Evolutionary conservation across 495 filamentous ascomycete species (phyloP).

Genomic region (Lasiosphaeria miniovina): DNA sequence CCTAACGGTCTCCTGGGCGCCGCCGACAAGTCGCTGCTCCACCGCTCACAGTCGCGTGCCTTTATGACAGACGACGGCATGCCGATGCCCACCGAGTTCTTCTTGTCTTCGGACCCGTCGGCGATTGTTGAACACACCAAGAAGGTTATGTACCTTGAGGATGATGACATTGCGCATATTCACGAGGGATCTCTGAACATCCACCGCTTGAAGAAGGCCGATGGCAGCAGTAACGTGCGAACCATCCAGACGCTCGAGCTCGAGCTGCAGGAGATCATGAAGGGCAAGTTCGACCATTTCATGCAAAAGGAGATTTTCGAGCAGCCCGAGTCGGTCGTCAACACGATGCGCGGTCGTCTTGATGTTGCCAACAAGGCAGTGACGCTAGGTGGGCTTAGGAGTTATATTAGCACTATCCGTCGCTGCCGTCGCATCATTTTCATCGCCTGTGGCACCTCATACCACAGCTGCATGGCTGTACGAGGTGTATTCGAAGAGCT

Average conservation of each 20-base stretch:
- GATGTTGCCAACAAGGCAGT: slow-evolving; percentile 90
- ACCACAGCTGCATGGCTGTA: slow-evolving; percentile 98
- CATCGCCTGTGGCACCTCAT: slow-evolving; percentile 96
- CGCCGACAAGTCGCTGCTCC: slow-evolving; percentile 93
- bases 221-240: slow-evolving; percentile 93
- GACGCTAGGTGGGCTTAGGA: slow-evolving; percentile 89
- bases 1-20: slow-evolving; percentile 77
- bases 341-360: slow-evolving; percentile 98
- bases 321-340: slow-evolving; percentile 97
- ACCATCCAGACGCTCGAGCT: slow-evolving; percentile 97
- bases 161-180: slow-evolving; percentile 98
- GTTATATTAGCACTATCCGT: slow-evolving; percentile 93
- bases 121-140: slow-evolving; percentile 99
- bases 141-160: slow-evolving; percentile 98
- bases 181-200: slow-evolving; percentile 99
- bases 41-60: slow-evolving; percentile 95
- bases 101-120: slow-evolving; percentile 95
- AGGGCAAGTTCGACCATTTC: slow-evolving; percentile 99
- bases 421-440: slow-evolving; percentile 96
- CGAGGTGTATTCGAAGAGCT: slow-evolving; percentile 97
- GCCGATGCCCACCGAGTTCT: slow-evolving; percentile 98
- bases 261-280: slow-evolving; percentile 99
- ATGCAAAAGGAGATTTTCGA: slow-evolving; percentile 99
- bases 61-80: slow-evolving; percentile 98
- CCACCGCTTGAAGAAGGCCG: slow-evolving; percentile 92